Evolutionary conservation across 2,329 filamentous ascomycete genomes (phyloP).

Genomic region (Periconia sp.): DNA sequence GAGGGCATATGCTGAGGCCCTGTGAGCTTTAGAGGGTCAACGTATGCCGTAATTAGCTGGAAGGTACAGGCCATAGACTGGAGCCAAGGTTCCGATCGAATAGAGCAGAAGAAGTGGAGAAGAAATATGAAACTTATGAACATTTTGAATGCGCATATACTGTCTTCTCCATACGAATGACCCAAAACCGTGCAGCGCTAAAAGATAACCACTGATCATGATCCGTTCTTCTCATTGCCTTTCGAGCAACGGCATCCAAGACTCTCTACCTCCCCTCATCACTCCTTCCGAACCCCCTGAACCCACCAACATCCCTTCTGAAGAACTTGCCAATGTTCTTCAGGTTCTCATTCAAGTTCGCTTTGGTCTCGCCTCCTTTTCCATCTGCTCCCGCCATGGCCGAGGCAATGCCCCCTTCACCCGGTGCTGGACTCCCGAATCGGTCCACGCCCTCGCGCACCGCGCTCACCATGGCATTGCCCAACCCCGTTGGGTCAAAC

Average conservation of each 20-base stretch:
- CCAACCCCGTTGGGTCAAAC: constrained; percentile 81
- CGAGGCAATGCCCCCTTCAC: constrained; percentile 25
- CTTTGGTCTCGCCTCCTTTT: constrained; percentile 47
- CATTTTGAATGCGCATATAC: neutral
- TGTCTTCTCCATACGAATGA: neutral
- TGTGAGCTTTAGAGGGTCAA: too few species aligned
- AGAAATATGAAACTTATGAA: neutral
- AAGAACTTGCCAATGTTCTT: constrained; percentile 98
- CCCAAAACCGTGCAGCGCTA: neutral
- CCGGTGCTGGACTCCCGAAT: constrained; percentile 61
- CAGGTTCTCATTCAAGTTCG: constrained; percentile 87
- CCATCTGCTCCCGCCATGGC: neutral
- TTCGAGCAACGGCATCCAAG: neutral
- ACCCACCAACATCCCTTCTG: constrained; percentile 73
- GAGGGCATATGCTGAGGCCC: too few species aligned
- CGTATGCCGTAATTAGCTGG: too few species aligned
- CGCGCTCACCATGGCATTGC: constrained; percentile 84
- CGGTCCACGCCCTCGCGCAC: constrained; percentile 81
- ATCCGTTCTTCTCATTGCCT: neutral
- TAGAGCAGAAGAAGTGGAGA: too few species aligned
- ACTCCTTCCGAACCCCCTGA: constrained; percentile 40
- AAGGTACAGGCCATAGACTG: too few species aligned
- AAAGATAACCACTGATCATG: neutral
- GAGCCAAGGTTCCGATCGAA: too few species aligned
- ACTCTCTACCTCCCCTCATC: constrained; percentile 29